Evolutionary conservation across 441 rosid species (phyloP), one percentile per base, ranked within the genome.

Genomic region (Cnidoscolus chayamansa): DNA sequence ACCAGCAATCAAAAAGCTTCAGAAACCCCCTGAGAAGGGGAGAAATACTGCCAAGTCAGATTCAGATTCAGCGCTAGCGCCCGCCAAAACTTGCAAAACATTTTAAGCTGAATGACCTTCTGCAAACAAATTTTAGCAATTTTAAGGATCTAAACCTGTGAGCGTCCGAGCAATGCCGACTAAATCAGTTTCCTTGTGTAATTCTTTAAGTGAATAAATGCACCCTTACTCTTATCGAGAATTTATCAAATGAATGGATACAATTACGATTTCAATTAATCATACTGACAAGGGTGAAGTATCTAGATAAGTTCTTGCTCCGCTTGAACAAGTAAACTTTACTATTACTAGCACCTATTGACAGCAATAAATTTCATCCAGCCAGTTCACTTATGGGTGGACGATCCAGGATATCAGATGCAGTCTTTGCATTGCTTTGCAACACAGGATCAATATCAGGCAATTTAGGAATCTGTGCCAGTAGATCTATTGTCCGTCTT

Each of bases 381-480:
- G 95, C 84, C 74, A 92, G 85, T 86, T 94, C 97, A 32, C 97
- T 90, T 63, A 94, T 87, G 4, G 98, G 97, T 8, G 98, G 92
- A 31, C 98, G 94, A 74, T 90, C 99, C 93, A 94, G 88, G 69
- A 90, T 80, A 67, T 80, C 86, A 49, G 89, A 84, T 54, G 93
- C 97, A 67, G 87, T 74, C 49, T 71, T 50, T 4, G 99, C 94
- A 72, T 81, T 89, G 63, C 76, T 30, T 58, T 58, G 63, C 15
- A 94, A 81, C 63, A 72, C 73, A 0, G 86, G 80, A 55, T 94
- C 96, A 20, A 92, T 82, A 72, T 90, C 96, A 15, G 98, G 96
- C 82, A 94, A 78, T 75, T 92, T 94, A 19, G 98, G 99, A 76
- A 94, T 89, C 86, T 94, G 99, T 68, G 88, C 97, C 73, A 94